Base-by-base conservation (phyloP, 306 rosid genomes). In the Cicer bijugum region DNA sequence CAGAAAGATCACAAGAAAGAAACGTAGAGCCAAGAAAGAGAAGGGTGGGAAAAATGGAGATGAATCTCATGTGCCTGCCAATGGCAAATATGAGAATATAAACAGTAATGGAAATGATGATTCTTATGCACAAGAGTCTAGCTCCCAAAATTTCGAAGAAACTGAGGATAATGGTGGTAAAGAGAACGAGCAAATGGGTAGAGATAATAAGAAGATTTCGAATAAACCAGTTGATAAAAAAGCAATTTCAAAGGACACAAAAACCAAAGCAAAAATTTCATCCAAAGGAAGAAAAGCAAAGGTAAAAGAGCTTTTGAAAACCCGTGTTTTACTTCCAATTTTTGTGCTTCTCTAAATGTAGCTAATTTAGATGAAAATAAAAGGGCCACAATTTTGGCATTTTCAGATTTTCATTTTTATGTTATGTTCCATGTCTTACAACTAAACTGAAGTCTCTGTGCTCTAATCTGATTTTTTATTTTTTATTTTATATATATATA, bases 251-350 rank as follows among this genome's bases (percentile, higher is more conserved):
- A 89, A 86, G 87, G 87, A 87, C 42, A 70, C 80, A 48, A 83
- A 67, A 76, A 11, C 71, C 75, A 87, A 82, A 67, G 75, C 87
- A 17, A 89, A 86, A 82, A 37, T 16, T 71, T 85, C 87, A 55
- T 81, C 89, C 69, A 90, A 78, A 82, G 90, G 91, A 76, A 90
- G 81, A 87, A 91, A 88, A 61, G 55, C 93, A 6, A 95, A 87
- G 97, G 99, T 95, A 86, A 78, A 86, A 78, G 5, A 28, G 35
- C 35, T 28, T 28, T 53, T 62, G 55, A 53, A 45, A 68, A 67
- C 58, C 67, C 2, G 38, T 46, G n/a, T 37, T 71, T 35, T 50
- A 52, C 35, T 12, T 46, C 33, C 12, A 1, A 52, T 69, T 39
- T 33, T 74, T 56, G 17, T 57, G 38, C 35, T 19, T 74, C 38